phyloP scores from a whole-genome alignment of 768 basidiomycete genomes.

The Galerina sulciceps region DNA sequence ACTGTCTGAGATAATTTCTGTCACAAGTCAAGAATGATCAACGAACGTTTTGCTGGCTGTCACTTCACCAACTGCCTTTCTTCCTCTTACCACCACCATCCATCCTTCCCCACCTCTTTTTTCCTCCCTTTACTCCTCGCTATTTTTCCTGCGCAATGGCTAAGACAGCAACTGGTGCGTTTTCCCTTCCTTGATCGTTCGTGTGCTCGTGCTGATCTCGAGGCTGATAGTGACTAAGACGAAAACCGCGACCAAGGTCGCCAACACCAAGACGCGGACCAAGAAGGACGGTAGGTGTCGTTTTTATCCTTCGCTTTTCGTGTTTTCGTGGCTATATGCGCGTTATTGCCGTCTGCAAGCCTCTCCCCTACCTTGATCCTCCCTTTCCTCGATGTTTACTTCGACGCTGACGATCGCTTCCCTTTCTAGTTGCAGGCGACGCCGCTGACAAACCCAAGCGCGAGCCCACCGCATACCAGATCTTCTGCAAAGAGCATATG shows the following conservation, averaged over 20 bases:
- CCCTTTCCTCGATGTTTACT: not conserved
- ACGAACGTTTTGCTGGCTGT: slow-evolving; percentile 33
- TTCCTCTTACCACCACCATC: slow-evolving; percentile 8
- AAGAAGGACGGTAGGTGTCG: slow-evolving; percentile 35
- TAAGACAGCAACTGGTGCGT: slow-evolving; percentile 52
- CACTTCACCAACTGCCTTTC: slow-evolving; percentile 2
- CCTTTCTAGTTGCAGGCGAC: slow-evolving; percentile 28
- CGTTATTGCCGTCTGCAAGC: not conserved
- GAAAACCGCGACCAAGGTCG: slow-evolving; percentile 59
- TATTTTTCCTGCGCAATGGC: slow-evolving; percentile 42
- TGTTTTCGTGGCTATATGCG: not conserved
- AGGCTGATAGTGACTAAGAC: slow-evolving; percentile 49
- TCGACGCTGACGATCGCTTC: not conserved
- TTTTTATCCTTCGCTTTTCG: not conserved
- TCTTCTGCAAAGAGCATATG: slow-evolving; percentile 60
- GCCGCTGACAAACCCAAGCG: slow-evolving; percentile 55
- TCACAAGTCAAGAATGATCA: not conserved
- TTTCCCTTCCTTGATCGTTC: not conserved
- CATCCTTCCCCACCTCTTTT: slow-evolving; percentile 11
- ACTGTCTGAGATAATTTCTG: slow-evolving; percentile 28
- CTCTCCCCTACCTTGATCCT: too few relatives aligned
- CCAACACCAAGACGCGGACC: slow-evolving; percentile 45
- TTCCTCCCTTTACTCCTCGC: slow-evolving; percentile 10
- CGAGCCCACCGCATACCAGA: slow-evolving; percentile 61
- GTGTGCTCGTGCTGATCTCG: slow-evolving; percentile 2